A percentile compares a stretch with the other conserved stretches of the same genome.
These are phyloP conservation scores for Pyricularia grisea DNA, from an alignment of 2,329 filamentous ascomycete genomes.

Conservation along the genomic window DNA sequence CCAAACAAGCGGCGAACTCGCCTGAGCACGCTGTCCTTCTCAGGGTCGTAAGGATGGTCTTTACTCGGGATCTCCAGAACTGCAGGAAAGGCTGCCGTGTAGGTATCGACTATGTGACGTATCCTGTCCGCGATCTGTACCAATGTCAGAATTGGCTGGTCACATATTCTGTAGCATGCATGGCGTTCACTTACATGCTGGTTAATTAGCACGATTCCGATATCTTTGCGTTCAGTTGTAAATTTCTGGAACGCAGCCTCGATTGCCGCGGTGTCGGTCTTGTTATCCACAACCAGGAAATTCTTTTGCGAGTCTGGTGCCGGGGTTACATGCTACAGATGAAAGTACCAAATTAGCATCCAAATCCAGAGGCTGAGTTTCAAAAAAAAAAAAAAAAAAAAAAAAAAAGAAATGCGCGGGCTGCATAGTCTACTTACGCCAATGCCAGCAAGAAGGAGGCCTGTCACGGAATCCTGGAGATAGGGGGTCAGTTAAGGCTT, in stretches of 20 bases:
- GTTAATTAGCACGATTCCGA: slow-evolving; percentile 93
- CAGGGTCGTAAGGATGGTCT: slow-evolving; percentile 96
- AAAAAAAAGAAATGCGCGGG: too few species aligned
- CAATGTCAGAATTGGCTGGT: neutral
- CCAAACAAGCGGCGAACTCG: slow-evolving; percentile 63
- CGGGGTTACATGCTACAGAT: slow-evolving; percentile 73
- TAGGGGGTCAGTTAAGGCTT: neutral
- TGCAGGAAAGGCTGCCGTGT: slow-evolving; percentile 91
- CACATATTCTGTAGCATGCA: neutral
- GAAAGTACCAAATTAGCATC: neutral
- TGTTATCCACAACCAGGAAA: slow-evolving; percentile 90
- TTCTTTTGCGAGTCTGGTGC: slow-evolving; percentile 91
- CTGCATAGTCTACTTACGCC: slow-evolving; percentile 51
- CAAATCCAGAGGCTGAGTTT: neutral
- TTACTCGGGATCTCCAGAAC: slow-evolving; percentile 97
- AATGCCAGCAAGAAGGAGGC: slow-evolving; percentile 87
- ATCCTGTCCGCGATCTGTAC: slow-evolving; percentile 84
- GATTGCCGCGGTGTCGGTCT: slow-evolving; percentile 82
- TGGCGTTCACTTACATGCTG: slow-evolving; percentile 63
- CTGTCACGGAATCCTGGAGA: slow-evolving; percentile 83
- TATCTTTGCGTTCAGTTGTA: slow-evolving; percentile 85
- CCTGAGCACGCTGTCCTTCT: slow-evolving; percentile 95
- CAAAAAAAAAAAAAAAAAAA: too few species aligned
- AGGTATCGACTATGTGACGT: slow-evolving; percentile 80
- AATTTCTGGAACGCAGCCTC: slow-evolving; percentile 86